A percentile compares a stretch with the other conserved stretches of the same genome.
Evolutionary conservation across 192 early-diverging fungal genomes (phyloP).

Genomic region (Backusella morwellensis): DNA sequence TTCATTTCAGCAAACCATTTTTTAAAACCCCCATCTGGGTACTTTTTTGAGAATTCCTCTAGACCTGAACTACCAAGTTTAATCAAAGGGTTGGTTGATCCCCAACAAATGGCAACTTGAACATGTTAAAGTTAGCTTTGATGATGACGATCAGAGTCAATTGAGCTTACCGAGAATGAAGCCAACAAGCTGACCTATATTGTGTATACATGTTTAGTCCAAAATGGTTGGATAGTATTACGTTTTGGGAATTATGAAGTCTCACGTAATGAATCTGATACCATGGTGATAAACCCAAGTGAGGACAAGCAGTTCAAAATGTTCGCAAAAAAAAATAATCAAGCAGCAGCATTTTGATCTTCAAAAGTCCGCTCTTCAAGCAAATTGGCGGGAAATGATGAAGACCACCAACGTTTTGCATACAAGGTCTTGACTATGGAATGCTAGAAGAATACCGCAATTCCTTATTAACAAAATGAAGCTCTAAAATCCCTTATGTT

Average conservation of each 20-base stretch:
- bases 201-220: neutral
- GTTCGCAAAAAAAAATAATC: neutral
- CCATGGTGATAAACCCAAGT: neutral
- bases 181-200: constrained; percentile 17
- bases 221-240: neutral
- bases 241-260: neutral
- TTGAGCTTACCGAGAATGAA: constrained; percentile 15
- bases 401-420: no score
- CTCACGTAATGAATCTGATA: constrained; percentile 9
- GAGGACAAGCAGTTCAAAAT: neutral
- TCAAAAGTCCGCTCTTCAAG: neutral
- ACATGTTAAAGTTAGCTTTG: neutral
- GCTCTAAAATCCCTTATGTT: no score
- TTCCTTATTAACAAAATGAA: no score
- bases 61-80: constrained; percentile 82
- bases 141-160: neutral
- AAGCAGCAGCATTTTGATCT: neutral
- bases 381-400: no score
- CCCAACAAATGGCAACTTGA: constrained; percentile 87
- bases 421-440: no score
- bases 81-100: constrained; percentile 95
- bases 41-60: constrained; percentile 52
- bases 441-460: no score
- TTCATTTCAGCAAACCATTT: constrained; percentile 67
- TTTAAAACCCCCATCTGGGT: constrained; percentile 43